Percentiles rank a stretch among this genome's conserved stretches.
These are phyloP conservation scores for Chaetomium tenue DNA, from an alignment of 495 filamentous ascomycete genomes.

Conservation along the genomic window DNA sequence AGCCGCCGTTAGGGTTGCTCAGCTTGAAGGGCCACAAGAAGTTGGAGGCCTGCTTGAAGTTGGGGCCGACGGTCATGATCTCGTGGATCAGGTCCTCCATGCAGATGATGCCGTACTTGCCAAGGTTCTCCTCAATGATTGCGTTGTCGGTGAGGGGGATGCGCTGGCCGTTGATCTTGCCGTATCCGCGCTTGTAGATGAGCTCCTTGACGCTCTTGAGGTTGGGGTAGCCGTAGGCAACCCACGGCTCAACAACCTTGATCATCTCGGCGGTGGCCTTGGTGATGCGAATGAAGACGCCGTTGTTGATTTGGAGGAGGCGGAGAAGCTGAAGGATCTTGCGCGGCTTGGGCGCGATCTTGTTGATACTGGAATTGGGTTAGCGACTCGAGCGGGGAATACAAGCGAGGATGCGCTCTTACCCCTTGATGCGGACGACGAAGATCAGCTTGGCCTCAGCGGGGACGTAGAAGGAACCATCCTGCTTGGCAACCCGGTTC, in stretches of 20 bases:
- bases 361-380: conserved; percentile 80
- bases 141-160: conserved; percentile 95
- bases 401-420: conserved; percentile 22
- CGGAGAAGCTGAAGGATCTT: conserved; percentile 99
- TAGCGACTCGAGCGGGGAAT: too few relatives aligned
- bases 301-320: conserved; percentile 99
- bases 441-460: conserved; percentile 97
- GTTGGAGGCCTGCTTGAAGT: conserved; percentile 99
- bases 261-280: conserved; percentile 99
- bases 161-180: conserved; percentile 95
- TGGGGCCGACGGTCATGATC: conserved; percentile 96
- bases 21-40: conserved; percentile 99
- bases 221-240: conserved; percentile 99
- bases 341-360: conserved; percentile 99
- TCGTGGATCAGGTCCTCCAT: conserved; percentile 99
- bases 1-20: conserved; percentile 93
- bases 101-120: conserved; percentile 98
- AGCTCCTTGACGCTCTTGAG: conserved; percentile 98
- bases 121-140: conserved; percentile 92
- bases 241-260: conserved; percentile 95
- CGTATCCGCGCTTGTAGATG: conserved; percentile 99
- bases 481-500: conserved; percentile 78
- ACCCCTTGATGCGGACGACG: conserved; percentile 98
- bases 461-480: conserved; percentile 88
- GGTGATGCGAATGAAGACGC: conserved; percentile 94